phyloP scores from a whole-genome alignment of 2,329 filamentous ascomycete genomes.

The Karstenula rhodostoma region DNA sequence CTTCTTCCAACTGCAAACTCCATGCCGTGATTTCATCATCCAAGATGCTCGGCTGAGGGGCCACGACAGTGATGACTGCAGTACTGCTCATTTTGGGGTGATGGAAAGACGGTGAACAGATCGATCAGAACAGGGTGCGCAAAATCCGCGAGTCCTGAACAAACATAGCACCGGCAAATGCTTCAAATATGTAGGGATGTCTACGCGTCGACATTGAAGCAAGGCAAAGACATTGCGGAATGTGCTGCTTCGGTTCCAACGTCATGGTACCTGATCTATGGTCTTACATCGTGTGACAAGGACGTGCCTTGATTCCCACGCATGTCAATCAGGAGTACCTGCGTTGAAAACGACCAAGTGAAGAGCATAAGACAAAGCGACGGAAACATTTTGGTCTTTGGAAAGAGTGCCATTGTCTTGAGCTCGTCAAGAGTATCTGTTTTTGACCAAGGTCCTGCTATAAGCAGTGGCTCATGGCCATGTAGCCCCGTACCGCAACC shows the following conservation, averaged over 20 bases:
- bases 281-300: neutral
- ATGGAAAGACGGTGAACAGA: neutral
- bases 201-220: neutral
- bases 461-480: neutral
- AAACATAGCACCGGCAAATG: neutral
- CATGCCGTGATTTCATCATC: slow-evolving; percentile 26
- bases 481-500: neutral
- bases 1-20: slow-evolving; percentile 23
- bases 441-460: neutral
- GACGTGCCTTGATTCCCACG: too few species aligned
- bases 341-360: neutral
- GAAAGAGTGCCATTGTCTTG: neutral
- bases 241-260: neutral
- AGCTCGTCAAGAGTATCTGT: neutral
- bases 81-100: neutral
- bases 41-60: neutral
- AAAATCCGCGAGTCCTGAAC: too few species aligned
- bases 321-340: too few species aligned
- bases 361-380: neutral
- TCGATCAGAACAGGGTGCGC: neutral
- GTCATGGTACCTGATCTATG: neutral
- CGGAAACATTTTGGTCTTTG: neutral
- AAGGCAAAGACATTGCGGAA: neutral
- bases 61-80: neutral
- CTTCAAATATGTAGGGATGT: neutral